Conservation (phyloP, 106 monocot species). For the Hemerocallis citrina region DNA sequence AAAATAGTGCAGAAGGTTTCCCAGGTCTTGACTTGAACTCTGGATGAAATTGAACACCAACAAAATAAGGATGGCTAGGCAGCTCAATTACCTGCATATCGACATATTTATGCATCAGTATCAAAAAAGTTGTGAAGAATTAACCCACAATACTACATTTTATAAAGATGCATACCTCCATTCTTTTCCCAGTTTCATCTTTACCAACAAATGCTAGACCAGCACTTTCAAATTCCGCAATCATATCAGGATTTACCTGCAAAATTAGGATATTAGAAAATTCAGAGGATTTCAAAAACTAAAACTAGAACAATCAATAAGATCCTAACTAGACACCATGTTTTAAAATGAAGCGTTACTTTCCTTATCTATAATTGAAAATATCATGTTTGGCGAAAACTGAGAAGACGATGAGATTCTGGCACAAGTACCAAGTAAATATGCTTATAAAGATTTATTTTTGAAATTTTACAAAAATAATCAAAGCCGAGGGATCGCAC, state of each 20-base stretch:
- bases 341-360: neutral
- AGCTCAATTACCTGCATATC: conserved; percentile 50
- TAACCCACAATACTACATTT: neutral
- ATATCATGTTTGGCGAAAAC: neutral
- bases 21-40: conserved; percentile 83
- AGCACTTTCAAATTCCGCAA: conserved; percentile 43
- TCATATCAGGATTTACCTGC: conserved; percentile 70
- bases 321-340: neutral
- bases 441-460: neutral
- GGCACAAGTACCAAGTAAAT: neutral
- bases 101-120: neutral
- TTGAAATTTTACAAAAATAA: too few species aligned
- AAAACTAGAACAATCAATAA: neutral
- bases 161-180: conserved; percentile 40
- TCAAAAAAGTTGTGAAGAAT: neutral
- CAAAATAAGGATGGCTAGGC: conserved; percentile 56
- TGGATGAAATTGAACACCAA: conserved; percentile 77
- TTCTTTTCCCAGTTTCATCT: conserved; percentile 57
- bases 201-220: conserved; percentile 65
- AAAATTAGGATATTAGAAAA: neutral
- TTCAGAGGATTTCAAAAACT: neutral
- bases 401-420: too few species aligned
- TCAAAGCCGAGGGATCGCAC: too few species aligned
- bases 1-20: conserved; percentile 62
- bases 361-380: too few species aligned